Evolutionary conservation across 768 basidiomycete species (phyloP), one percentile per base, ranked within the genome.

Genomic region (Sarcodon aspratus): DNA sequence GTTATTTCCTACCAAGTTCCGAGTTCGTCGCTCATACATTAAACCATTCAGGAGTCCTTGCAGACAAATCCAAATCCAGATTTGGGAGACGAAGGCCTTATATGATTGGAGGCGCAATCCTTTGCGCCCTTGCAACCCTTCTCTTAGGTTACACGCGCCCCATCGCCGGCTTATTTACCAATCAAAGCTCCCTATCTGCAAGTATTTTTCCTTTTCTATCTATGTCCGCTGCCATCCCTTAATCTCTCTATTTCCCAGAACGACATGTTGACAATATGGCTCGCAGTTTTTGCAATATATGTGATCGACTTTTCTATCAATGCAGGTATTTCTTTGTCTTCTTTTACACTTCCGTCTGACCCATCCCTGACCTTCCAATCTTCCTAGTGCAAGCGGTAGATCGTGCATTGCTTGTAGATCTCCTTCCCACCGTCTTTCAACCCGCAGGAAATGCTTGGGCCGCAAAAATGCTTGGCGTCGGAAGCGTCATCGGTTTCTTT

Each of bases 401-500:
- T 61, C 85, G 94, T 44, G 89, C 93, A 0, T 74, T 96, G 9
- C 69, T 97, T 7, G 89, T 98, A 0, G 94, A 98, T 60, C 85
- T 76, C 0, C 63, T 95, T 4, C 83, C 91, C 0, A 68, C 85
- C 0, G 61, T 74, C 1, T 70, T 78, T 21, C 94, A 98, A 62
- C 80, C 92, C 6, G 69, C 75, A 8, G 93, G 87, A 1, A 96
- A 94, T 59, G 94, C 94, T 0, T 98, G 94, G 94, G 94, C 91
- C 0, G 90, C 88, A 0, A 70, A 85, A n/a, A 94, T 96, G 90
- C 67, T 86, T 42, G 89, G 88, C 1, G 58, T 93, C 27, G 94
- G 94, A 9, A 81, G 86, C 48, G 82, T 95, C 0, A 69, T 80
- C 1, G 93, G 92, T 0, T 95, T 93, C 63, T 95, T 87, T 58